Conservation (phyloP, 1,284 basidiomycete genomes). For the Cutaneotrichosporon curvatum region DNA sequence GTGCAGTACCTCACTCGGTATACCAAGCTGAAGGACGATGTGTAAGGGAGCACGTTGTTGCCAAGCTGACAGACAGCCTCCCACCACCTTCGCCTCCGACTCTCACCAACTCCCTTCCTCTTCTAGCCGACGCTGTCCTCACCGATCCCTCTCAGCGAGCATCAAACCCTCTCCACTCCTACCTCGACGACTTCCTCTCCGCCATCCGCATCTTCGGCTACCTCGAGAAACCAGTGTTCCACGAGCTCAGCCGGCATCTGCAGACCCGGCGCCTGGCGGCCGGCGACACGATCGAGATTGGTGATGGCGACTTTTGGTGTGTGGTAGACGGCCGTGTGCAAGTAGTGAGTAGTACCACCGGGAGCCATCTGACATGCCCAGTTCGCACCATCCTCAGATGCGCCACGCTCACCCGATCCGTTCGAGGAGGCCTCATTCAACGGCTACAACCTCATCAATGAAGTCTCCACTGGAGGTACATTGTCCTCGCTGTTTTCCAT, state of each 20-base stretch:
- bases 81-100: constrained; percentile 32
- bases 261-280: constrained; percentile 86
- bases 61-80: constrained; percentile 12
- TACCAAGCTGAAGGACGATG: constrained; percentile 75
- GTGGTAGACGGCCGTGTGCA: constrained; percentile 77
- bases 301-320: constrained; percentile 90
- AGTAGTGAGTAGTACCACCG: constrained; percentile 26
- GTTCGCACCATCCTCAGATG: constrained; percentile 54
- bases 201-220: constrained; percentile 93
- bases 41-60: constrained; percentile 40
- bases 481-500: constrained; percentile 95
- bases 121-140: constrained; percentile 48
- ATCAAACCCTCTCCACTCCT: constrained; percentile 74
- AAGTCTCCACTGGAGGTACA: constrained; percentile 90
- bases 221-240: constrained; percentile 90
- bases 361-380: constrained; percentile 8
- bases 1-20: constrained; percentile 47
- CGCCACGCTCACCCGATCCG: constrained; percentile 25
- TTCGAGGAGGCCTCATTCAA: constrained; percentile 53
- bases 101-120: constrained; percentile 27
- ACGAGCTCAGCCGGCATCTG: constrained; percentile 84
- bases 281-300: constrained; percentile 70
- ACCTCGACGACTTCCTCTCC: constrained; percentile 88
- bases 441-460: constrained; percentile 86
- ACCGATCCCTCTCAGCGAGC: constrained; percentile 58